Conservation (phyloP, 805 yeast genomes). For the Myxozyma geophila region DNA sequence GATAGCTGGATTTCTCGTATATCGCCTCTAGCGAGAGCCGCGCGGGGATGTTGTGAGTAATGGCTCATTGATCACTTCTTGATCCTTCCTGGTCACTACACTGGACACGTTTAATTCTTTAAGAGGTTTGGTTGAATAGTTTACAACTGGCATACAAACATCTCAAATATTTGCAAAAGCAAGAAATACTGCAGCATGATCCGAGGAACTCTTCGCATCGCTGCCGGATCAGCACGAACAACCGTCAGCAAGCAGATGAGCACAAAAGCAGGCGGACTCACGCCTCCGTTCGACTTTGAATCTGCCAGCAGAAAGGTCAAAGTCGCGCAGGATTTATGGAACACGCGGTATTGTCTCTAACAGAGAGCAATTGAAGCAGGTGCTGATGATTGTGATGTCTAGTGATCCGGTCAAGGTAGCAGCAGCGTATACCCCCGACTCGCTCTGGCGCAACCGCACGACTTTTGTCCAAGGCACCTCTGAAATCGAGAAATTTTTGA, state of each 20-base stretch:
- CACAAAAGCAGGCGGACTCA: constrained; percentile 1
- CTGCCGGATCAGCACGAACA: too few relatives aligned
- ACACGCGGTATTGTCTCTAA: constrained; percentile 17
- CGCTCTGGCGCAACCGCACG: constrained; percentile 34
- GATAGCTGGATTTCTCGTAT: too few relatives aligned
- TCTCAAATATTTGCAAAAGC: too few relatives aligned
- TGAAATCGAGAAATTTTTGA: constrained; percentile 28
- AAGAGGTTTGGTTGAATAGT: too few relatives aligned
- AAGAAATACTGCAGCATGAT: too few relatives aligned
- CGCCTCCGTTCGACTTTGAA: constrained; percentile 30
- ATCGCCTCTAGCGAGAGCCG: too few relatives aligned
- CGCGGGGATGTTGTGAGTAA: too few relatives aligned
- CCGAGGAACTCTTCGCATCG: too few relatives aligned
- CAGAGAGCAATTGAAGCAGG: neutral
- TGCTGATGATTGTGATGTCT: neutral
- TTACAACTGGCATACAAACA: too few relatives aligned
- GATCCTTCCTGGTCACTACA: too few relatives aligned
- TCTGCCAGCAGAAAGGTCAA: constrained; percentile 30
- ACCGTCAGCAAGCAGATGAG: neutral
- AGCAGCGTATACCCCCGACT: constrained; percentile 26
- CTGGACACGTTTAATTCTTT: too few relatives aligned
- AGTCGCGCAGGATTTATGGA: constrained; percentile 34
- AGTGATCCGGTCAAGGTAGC: constrained; percentile 28
- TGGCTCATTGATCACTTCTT: too few relatives aligned
- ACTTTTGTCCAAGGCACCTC: constrained; percentile 24